Percentiles rank a stretch among this genome's conserved stretches.
Evolutionary conservation across 2,329 filamentous ascomycete species (phyloP).

Genomic region (Cladosporium sp.): DNA sequence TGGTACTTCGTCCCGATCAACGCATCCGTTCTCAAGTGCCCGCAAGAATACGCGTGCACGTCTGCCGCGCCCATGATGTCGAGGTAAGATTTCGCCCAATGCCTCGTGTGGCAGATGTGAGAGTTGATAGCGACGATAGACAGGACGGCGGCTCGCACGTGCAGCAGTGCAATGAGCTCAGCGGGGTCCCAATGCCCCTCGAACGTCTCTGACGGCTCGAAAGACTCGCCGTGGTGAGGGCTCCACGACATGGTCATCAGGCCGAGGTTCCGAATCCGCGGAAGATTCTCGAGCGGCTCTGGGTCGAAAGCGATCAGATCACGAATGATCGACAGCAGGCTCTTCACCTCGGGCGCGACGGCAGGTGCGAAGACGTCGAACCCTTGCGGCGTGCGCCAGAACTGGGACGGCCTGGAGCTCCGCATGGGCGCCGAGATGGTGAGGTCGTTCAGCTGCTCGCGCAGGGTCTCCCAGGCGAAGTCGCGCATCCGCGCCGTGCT

Average conservation of each 20-base stretch:
- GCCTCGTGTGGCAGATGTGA: slow-evolving; percentile 11
- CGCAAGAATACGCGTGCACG: slow-evolving; percentile 15
- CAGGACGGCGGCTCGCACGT: slow-evolving; percentile 16
- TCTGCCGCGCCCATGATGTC: slow-evolving; percentile 12
- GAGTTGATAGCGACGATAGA: slow-evolving; percentile 12
- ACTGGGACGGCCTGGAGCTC: background rate
- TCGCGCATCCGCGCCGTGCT: slow-evolving; percentile 18
- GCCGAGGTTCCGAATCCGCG: slow-evolving; percentile 11
- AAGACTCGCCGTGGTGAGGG: slow-evolving; percentile 16
- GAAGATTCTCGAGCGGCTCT: background rate
- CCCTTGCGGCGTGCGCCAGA: slow-evolving; percentile 12
- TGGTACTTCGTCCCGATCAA: slow-evolving; percentile 20
- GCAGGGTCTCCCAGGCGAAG: slow-evolving; percentile 17
- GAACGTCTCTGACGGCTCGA: slow-evolving; percentile 8
- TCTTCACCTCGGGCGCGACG: slow-evolving; percentile 15
- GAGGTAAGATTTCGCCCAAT: slow-evolving; percentile 10
- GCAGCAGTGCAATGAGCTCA: slow-evolving; percentile 17
- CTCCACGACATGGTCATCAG: slow-evolving; percentile 19
- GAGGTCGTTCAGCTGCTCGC: slow-evolving; percentile 14
- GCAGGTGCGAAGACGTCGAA: slow-evolving; percentile 13
- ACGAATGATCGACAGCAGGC: slow-evolving; percentile 13
- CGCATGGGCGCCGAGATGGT: slow-evolving; percentile 3
- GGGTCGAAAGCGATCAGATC: slow-evolving; percentile 8
- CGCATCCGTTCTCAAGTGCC: slow-evolving; percentile 15
- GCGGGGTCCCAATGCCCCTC: slow-evolving; percentile 16